Evolutionary conservation across 192 early-diverging fungal species (phyloP).

Genomic region (Cladochytrium replicatum): DNA sequence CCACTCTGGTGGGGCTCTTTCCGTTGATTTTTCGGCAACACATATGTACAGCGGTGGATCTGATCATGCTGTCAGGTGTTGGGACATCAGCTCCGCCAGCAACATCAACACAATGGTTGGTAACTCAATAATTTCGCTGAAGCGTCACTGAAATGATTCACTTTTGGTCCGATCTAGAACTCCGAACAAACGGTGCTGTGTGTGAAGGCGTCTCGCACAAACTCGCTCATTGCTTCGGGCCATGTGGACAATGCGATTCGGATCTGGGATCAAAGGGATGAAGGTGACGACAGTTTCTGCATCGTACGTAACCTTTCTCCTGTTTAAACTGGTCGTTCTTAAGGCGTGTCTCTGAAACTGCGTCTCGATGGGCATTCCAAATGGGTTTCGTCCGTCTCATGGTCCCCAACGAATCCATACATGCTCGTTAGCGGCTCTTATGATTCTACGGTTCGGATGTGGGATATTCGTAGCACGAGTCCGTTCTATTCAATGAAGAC

Average conservation of each 20-base stretch:
- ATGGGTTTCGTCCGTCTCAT: conserved; percentile 76
- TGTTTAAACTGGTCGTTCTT: conserved; percentile 1
- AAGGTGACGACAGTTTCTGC: conserved; percentile 32
- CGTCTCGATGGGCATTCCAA: conserved; percentile 66
- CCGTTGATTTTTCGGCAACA: conserved; percentile 56
- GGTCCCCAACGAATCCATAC: conserved; percentile 68
- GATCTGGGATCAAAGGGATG: conserved; percentile 82
- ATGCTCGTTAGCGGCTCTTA: conserved; percentile 76
- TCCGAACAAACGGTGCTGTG: background rate
- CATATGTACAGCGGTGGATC: conserved; percentile 77
- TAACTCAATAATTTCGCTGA: background rate
- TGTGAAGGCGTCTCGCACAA: conserved; percentile 39
- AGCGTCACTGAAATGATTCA: too few species aligned
- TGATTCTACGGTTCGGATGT: conserved; percentile 78
- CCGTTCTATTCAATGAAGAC: conserved; percentile 66
- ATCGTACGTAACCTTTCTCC: background rate
- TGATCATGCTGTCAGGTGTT: conserved; percentile 86
- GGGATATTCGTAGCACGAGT: conserved; percentile 87
- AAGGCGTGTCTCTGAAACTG: conserved; percentile 61
- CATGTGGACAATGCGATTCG: conserved; percentile 75
- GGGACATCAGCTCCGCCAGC: conserved; percentile 73
- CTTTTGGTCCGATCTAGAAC: background rate
- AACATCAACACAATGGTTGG: conserved; percentile 64
- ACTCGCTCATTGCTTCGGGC: conserved; percentile 71
- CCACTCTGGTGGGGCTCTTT: conserved; percentile 68